A percentile compares a stretch with the other conserved stretches of the same genome.
These are phyloP conservation scores for Phytophthora ohioensis DNA, from an alignment of 352 stramenopile genomes.

Conservation along the genomic window DNA sequence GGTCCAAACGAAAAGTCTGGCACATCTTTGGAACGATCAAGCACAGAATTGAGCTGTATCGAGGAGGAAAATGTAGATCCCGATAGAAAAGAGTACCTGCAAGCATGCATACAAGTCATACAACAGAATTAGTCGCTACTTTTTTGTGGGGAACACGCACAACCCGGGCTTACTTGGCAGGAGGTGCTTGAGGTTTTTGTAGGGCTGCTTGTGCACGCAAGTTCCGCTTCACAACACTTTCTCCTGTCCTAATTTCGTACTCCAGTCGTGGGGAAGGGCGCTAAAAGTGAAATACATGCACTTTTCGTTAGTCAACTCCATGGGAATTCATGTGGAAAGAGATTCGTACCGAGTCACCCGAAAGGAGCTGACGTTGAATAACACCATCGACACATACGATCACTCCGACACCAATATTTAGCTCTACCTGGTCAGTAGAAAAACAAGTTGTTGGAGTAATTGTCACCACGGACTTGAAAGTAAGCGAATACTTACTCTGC, in stretches of 20 bases:
- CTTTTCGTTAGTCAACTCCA: neutral
- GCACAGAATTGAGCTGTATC: conserved; percentile 52
- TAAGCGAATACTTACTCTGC: conserved; percentile 40
- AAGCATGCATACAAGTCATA: conserved; percentile 4
- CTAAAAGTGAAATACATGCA: neutral
- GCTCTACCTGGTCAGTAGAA: conserved; percentile 54
- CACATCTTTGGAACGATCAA: conserved; percentile 29
- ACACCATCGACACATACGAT: conserved; percentile 54
- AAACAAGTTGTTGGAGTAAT: neutral
- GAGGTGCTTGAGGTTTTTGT: conserved; percentile 9
- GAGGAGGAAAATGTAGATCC: conserved; percentile 44
- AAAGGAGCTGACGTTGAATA: conserved; percentile 64
- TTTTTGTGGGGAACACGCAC: neutral
- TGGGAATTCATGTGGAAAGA: neutral
- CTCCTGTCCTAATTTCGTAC: conserved; percentile 63
- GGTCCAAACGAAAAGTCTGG: conserved; percentile 48
- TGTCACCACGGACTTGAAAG: neutral
- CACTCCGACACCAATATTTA: conserved; percentile 69
- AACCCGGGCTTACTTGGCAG: conserved; percentile 35
- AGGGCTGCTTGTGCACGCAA: conserved; percentile 38
- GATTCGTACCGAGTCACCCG: conserved; percentile 52
- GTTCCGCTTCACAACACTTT: conserved; percentile 63
- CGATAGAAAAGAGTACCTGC: conserved; percentile 54
- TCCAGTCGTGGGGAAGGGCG: conserved; percentile 18
- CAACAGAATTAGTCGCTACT: neutral